A percentile compares a stretch with the other conserved stretches of the same genome.
These are phyloP conservation scores for Fraxinus paxiana DNA, from an alignment of 305 asterid genomes.

Conservation along the genomic window DNA sequence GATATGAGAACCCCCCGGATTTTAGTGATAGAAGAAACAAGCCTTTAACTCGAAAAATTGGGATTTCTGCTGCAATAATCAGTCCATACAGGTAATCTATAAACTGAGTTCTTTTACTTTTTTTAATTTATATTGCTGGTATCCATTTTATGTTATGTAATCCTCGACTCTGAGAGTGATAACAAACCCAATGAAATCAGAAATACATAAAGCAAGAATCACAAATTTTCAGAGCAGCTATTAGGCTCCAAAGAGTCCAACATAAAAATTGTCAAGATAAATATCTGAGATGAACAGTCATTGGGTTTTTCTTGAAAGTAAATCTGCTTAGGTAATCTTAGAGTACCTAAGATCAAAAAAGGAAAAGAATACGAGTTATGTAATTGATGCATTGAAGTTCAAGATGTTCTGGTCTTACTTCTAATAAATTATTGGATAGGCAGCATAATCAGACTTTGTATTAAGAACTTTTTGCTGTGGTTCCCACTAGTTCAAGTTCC, in stretches of 20 bases:
- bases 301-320: not conserved
- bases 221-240: not conserved
- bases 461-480: not conserved
- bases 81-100: constrained; percentile 75
- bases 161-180: not conserved
- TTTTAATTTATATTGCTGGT: not conserved
- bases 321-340: not conserved
- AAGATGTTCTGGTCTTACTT: not conserved
- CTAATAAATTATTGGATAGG: not conserved
- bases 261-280: not conserved
- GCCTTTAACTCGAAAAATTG: constrained; percentile 76
- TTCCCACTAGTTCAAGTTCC: not conserved
- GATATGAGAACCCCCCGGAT: constrained; percentile 62
- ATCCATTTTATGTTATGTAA: not conserved
- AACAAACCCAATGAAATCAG: not conserved
- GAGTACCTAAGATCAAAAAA: not conserved
- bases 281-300: not conserved
- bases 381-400: not conserved
- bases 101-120: not conserved
- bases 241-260: not conserved
- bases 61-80: constrained; percentile 72
- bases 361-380: not conserved
- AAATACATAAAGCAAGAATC: not conserved
- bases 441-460: not conserved
- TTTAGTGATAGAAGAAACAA: constrained; percentile 67